These are phyloP conservation scores for Pseudomonodictys pantanalensis DNA, from an alignment of 495 filamentous ascomycete genomes.

Conservation along the genomic window DNA sequence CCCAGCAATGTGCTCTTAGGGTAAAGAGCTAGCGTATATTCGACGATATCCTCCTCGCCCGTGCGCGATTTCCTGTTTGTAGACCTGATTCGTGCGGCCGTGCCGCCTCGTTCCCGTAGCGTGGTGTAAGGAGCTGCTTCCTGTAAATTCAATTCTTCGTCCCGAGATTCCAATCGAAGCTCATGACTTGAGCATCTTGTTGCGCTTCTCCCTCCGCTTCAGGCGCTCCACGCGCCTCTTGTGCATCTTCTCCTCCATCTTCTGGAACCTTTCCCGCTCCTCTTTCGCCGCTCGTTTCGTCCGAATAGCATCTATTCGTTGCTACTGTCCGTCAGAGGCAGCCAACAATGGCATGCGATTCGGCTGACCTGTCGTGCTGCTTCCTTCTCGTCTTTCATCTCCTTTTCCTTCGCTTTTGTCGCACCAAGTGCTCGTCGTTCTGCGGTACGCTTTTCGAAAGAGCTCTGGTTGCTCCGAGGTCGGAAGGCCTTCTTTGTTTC, in stretches of 20 bases:
- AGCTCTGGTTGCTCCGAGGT: constrained; percentile 68
- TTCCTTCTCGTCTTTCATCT: constrained; percentile 95
- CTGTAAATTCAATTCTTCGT: not conserved
- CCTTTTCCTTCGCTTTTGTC: constrained; percentile 84
- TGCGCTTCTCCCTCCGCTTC: constrained; percentile 94
- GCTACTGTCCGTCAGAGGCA: constrained; percentile 50
- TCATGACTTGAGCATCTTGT: constrained; percentile 92
- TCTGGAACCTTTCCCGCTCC: constrained; percentile 90
- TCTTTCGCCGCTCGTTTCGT: constrained; percentile 81
- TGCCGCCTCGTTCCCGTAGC: too few relatives aligned
- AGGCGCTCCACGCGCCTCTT: constrained; percentile 86
- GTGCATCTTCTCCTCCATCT: constrained; percentile 97
- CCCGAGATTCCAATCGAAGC: not conserved
- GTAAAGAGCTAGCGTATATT: too few relatives aligned
- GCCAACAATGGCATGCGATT: not conserved
- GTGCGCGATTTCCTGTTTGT: too few relatives aligned
- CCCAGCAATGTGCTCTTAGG: too few relatives aligned
- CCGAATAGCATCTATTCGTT: constrained; percentile 71
- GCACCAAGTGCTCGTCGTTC: constrained; percentile 62
- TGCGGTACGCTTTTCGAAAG: constrained; percentile 71
- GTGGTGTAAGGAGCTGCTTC: too few relatives aligned
- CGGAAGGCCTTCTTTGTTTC: constrained; percentile 79
- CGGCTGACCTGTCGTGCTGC: constrained; percentile 68
- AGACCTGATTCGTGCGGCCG: too few relatives aligned
- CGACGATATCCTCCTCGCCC: too few relatives aligned